phyloP scores from a whole-genome alignment of 345 rosid species.

The Arabis alpina region DNA sequence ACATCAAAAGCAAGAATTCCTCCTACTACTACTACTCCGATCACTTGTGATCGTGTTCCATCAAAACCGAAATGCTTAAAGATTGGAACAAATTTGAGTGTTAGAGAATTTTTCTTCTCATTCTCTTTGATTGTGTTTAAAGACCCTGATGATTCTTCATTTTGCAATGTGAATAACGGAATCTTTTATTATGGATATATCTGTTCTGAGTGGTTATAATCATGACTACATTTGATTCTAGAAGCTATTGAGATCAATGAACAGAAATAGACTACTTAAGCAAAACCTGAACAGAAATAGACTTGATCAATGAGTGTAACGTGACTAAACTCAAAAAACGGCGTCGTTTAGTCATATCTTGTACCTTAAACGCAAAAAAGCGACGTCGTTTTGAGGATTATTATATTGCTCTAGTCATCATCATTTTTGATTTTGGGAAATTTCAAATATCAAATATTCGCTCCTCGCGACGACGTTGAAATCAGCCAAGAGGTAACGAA shows the following conservation, averaged over 20 bases:
- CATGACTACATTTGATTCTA: slow-evolving; percentile 7
- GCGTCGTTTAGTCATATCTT: too few relatives aligned
- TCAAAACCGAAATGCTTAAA: slow-evolving; percentile 38
- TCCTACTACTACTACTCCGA: slow-evolving; percentile 46
- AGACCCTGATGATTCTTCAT: slow-evolving; percentile 29
- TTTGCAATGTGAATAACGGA: background rate
- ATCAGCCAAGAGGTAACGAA: slow-evolving; percentile 29
- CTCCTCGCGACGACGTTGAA: slow-evolving; percentile 40
- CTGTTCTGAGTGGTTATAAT: background rate
- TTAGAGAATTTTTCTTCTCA: slow-evolving; percentile 3
- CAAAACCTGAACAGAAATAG: too few relatives aligned
- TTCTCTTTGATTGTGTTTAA: too few relatives aligned
- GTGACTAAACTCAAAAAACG: too few relatives aligned
- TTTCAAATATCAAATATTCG: slow-evolving; percentile 24
- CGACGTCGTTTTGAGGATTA: too few relatives aligned
- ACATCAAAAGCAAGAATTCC: slow-evolving; percentile 61
- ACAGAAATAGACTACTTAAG: too few relatives aligned
- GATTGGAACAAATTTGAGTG: background rate
- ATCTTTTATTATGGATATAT: slow-evolving; percentile 8
- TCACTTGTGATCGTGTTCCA: slow-evolving; percentile 46
- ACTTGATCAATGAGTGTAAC: too few relatives aligned
- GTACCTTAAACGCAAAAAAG: too few relatives aligned
- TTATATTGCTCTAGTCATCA: too few relatives aligned
- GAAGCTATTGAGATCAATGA: background rate
- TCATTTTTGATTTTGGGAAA: slow-evolving; percentile 12